Percentiles rank a stretch among this genome's conserved stretches.
Evolutionary conservation across 306 rosid genomes (phyloP).

Genomic region (Arachis stenosperma): DNA sequence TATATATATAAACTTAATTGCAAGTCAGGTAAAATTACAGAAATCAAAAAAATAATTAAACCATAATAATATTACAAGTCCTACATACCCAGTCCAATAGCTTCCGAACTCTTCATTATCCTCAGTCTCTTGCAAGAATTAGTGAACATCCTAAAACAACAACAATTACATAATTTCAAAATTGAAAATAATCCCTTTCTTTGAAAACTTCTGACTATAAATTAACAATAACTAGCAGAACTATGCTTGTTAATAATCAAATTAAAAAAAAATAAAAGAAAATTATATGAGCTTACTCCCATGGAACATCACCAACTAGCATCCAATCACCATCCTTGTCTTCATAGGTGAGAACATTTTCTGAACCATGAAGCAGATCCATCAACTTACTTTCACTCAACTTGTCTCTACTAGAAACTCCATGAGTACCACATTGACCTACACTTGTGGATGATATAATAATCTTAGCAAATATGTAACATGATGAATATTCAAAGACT

Average conservation of each 20-base stretch:
- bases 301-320: constrained; percentile 98
- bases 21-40: no score
- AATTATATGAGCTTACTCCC: constrained; percentile 70
- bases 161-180: background rate
- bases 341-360: constrained; percentile 94
- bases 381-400: constrained; percentile 73
- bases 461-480: constrained; percentile 13
- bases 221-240: background rate
- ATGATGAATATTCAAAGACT: background rate
- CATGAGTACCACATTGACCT: constrained; percentile 89
- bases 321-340: constrained; percentile 98
- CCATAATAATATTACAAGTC: no score
- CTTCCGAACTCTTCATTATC: no score
- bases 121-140: constrained; percentile 53
- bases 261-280: background rate
- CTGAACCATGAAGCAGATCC: constrained; percentile 94
- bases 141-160: constrained; percentile 76
- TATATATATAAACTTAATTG: no score
- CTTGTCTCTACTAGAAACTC: constrained; percentile 61
- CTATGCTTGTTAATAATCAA: background rate
- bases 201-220: background rate
- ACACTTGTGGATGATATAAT: constrained; percentile 39
- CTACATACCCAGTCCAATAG: no score
- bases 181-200: background rate
- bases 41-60: no score